phyloP scores from a whole-genome alignment of 345 rosid species.

The Eucalyptus tenuipes region DNA sequence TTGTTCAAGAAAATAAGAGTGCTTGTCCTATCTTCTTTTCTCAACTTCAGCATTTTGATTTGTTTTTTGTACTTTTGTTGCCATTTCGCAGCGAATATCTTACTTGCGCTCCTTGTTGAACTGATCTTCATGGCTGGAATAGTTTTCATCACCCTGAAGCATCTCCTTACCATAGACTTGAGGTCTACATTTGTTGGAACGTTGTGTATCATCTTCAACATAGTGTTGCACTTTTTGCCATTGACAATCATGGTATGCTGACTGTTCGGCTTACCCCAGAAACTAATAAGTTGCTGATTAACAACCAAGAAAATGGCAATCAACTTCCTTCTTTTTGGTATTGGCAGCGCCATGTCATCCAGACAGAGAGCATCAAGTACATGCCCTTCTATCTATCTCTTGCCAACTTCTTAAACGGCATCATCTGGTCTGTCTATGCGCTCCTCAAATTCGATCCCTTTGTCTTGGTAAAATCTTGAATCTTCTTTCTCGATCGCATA shows the following conservation, averaged over 20 bases:
- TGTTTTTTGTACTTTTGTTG: neutral
- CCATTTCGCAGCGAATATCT: constrained; percentile 8
- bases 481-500: neutral
- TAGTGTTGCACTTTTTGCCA: constrained; percentile 60
- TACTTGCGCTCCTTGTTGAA: constrained; percentile 18
- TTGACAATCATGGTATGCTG: constrained; percentile 47
- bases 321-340: neutral
- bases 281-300: neutral
- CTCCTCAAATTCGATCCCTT: constrained; percentile 41
- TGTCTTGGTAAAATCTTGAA: constrained; percentile 23
- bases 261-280: neutral
- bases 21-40: neutral
- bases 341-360: constrained; percentile 20
- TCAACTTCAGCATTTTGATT: neutral
- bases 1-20: neutral
- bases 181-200: constrained; percentile 40
- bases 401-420: constrained; percentile 35
- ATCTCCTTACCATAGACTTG: neutral
- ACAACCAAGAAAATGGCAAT: neutral
- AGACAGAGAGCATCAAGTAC: constrained; percentile 71
- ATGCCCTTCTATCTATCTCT: constrained; percentile 64
- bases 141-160: constrained; percentile 16
- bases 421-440: constrained; percentile 45
- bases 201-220: constrained; percentile 8
- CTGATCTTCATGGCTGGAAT: constrained; percentile 24